Conservation (phyloP, 2,329 filamentous ascomycete genomes). For the Stylonectria norvegica region DNA sequence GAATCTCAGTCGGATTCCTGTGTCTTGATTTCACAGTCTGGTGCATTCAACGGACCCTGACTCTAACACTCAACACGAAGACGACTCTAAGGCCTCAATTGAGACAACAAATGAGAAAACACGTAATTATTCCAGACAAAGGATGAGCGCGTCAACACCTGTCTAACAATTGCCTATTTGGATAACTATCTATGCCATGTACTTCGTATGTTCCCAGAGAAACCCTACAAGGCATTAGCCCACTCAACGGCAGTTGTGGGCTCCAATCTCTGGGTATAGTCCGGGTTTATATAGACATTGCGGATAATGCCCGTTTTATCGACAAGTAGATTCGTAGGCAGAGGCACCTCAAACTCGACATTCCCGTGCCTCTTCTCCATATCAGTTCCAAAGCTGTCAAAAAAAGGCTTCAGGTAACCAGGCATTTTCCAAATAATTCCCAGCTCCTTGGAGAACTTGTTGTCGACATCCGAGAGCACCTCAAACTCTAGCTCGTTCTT, state of each 20-base stretch:
- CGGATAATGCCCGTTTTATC: conserved; percentile 33
- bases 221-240: conserved; percentile 28
- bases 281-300: conserved; percentile 35
- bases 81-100: too few relatives aligned
- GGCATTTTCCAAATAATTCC: conserved; percentile 35
- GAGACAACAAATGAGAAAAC: too few relatives aligned
- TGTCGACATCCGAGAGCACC: conserved; percentile 39
- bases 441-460: conserved; percentile 34
- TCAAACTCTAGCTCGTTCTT: conserved; percentile 40
- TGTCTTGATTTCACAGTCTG: too few relatives aligned
- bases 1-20: too few relatives aligned
- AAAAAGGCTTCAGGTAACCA: conserved; percentile 25
- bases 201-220: too few relatives aligned
- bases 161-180: too few relatives aligned
- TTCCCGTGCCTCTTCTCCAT: conserved; percentile 35
- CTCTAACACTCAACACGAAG: too few relatives aligned
- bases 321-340: conserved; percentile 39
- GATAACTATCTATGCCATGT: too few relatives aligned
- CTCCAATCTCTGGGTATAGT: conserved; percentile 37
- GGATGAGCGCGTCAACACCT: too few relatives aligned
- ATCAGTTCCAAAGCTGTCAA: conserved; percentile 30
- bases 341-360: conserved; percentile 35
- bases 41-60: too few relatives aligned
- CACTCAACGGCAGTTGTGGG: conserved; percentile 33
- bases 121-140: too few relatives aligned